Evolutionary conservation across 2,329 filamentous ascomycete genomes (phyloP), one percentile per base, ranked within the genome.

Genomic region (Fusarium subglutinans): DNA sequence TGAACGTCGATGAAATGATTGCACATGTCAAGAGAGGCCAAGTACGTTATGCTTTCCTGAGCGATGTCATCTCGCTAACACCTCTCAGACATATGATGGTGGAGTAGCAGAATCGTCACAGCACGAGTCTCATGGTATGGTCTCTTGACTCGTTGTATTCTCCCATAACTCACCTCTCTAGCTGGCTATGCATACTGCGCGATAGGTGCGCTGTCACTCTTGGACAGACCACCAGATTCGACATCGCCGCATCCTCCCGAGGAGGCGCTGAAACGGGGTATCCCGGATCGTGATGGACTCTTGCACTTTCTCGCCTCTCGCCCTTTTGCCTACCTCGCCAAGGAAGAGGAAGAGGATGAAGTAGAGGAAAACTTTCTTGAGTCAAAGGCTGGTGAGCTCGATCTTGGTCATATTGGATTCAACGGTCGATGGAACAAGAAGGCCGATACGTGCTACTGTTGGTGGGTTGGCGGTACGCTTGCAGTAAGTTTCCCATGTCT

Each of bases 391-490:
- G 81, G 82, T 2, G 77, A 79, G 3, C 78, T 82, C 8, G 68
- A 53, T 8, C 79, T 72, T 26, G 82, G 84, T 15, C 89, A 88
- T 78, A 88, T 94, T 4, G 96, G 95, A 15, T 95, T 97, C 83
- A 98, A 97, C 78, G 96, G 96, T 33, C 91, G 96, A 56, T 91
- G 90, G 80, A 98, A 98, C 84, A 99, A 99, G 82, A 88, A 92
- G 54, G 93, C 94, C 15, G 96, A 99, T 83, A 98, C 96, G 2
- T 99, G 96, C 83, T 99, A 99, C 82, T 92, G 91, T 28, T 99
- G 96, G 87, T 99, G 96, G 96, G 94, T 94, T 2, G 88, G 88
- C 8, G 94, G 90, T 5, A 90, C 94, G 3, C 80, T 90, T 2
- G 77, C 80, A 59, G 85, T 87, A 78, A 70, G 82, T 57, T 24